A percentile compares a stretch with the other conserved stretches of the same genome.
Evolutionary conservation across 2,329 filamentous ascomycete species (phyloP).

Genomic region (Ceratocystis harringtonii): DNA sequence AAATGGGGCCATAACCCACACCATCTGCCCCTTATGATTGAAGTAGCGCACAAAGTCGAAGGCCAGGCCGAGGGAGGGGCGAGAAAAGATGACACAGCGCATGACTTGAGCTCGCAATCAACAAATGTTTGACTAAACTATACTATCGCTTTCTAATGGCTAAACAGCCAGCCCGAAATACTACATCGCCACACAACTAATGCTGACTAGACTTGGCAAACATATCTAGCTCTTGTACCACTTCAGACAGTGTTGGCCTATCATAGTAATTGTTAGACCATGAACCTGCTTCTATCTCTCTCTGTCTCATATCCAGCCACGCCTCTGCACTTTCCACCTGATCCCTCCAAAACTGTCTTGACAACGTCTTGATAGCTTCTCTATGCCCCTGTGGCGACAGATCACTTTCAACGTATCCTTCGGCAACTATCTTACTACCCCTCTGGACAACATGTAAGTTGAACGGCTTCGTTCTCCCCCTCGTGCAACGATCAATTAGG

Average conservation of each 20-base stretch:
- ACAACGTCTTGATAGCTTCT: slow-evolving; percentile 21
- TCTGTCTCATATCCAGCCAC: slow-evolving; percentile 31
- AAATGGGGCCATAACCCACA: slow-evolving; percentile 24
- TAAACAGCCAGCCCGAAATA: no score
- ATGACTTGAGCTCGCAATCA: neutral
- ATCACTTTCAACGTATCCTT: neutral
- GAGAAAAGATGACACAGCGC: slow-evolving; percentile 1
- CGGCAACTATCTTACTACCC: slow-evolving; percentile 32
- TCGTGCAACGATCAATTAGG: slow-evolving; percentile 39
- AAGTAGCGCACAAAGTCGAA: slow-evolving; percentile 14
- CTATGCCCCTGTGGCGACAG: slow-evolving; percentile 22
- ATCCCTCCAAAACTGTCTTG: slow-evolving; percentile 33
- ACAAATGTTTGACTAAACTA: neutral
- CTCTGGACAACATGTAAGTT: slow-evolving; percentile 32
- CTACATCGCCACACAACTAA: neutral
- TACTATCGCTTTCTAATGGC: no score
- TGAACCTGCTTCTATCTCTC: slow-evolving; percentile 26
- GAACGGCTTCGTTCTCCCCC: slow-evolving; percentile 32
- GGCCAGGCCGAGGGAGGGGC: slow-evolving; percentile 20
- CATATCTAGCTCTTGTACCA: slow-evolving; percentile 24
- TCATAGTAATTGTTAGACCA: slow-evolving; percentile 39
- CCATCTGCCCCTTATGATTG: slow-evolving; percentile 22
- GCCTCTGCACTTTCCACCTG: slow-evolving; percentile 35
- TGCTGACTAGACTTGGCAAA: slow-evolving; percentile 16
- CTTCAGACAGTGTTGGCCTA: slow-evolving; percentile 33